Base-by-base conservation (phyloP, 2,329 filamentous ascomycete genomes). In the Epichloe amarillans region DNA sequence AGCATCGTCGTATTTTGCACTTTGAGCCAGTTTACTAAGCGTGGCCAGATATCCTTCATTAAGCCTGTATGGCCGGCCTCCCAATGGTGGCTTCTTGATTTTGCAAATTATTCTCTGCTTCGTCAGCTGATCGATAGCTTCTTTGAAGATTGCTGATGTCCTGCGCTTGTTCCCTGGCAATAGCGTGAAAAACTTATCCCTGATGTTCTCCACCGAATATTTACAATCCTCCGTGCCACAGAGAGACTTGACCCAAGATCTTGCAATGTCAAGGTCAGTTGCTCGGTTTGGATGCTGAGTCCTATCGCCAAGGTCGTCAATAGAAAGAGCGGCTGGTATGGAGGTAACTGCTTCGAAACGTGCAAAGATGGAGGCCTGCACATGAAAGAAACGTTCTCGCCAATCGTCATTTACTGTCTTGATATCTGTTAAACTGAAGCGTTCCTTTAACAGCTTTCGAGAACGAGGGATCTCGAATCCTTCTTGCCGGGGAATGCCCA, bases 51-150 rank as follows among this genome's bases (percentile, higher is more conserved):
- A 81, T 30, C 73, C 70, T 54, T 81, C 76, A 49, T 79, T 79
- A 36, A 86, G 73, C 40, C 77, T 72, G 62, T 81, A 88, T 11
- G 80, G 79, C 10, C 79, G 73, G 0, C 81, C 82, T 2, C 69
- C 64, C n/a, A 77, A 66, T 0, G 74, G 72, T 30, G 79, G 76
- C 17, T 76, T 72, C 55, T 80, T 83, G 49, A 74, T 77, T 56
- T 77, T 76, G 57, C 78, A 77, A 37, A 80, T 75, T 26, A 89
- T 66, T 47, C 72, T 72, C 39, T 73, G 68, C 6, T 64, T 62
- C 35, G 74, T 73, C 14, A 82, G 67, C 39, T 71, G 65, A 42
- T 69, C 65, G 43, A 80, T 71, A 0, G 72, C 75, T 51, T 65
- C 63, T 42, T 74, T 69, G 3, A 81, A 69, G 15, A 78, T 57